Percentiles rank a stretch among this genome's conserved stretches.
phyloP scores from a whole-genome alignment of 768 basidiomycete genomes.

The Boletus patriciae region DNA sequence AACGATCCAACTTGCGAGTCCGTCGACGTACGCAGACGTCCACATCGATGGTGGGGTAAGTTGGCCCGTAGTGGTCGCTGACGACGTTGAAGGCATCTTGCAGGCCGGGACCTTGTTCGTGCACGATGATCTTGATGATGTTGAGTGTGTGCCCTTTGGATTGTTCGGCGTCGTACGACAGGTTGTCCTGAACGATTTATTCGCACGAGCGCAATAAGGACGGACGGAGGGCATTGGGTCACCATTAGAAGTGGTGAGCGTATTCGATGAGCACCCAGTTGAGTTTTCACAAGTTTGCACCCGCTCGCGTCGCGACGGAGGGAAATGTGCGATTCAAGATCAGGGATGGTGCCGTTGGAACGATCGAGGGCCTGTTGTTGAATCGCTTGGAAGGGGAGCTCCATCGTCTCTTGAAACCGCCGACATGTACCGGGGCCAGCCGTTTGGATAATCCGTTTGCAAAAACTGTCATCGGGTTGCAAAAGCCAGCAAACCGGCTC shows the following conservation, averaged over 20 bases:
- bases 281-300: constrained; percentile 79
- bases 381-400: constrained; percentile 79
- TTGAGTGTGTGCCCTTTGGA: constrained; percentile 81
- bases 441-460: constrained; percentile 62
- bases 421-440: constrained; percentile 62
- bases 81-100: constrained; percentile 79
- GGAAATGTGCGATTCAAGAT: constrained; percentile 77
- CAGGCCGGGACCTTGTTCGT: constrained; percentile 65
- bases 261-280: constrained; percentile 84
- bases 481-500: no score
- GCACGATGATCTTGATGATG: constrained; percentile 79
- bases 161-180: constrained; percentile 84
- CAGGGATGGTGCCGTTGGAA: constrained; percentile 58
- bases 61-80: constrained; percentile 60
- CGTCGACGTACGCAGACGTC: constrained; percentile 66
- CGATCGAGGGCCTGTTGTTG: constrained; percentile 73
- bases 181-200: constrained; percentile 69
- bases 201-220: no score
- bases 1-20: constrained; percentile 77
- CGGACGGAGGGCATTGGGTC: not conserved
- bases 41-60: constrained; percentile 69
- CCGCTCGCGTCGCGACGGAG: constrained; percentile 80
- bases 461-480: constrained; percentile 49
- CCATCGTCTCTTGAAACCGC: constrained; percentile 77
- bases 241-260: constrained; percentile 48